Conservation (phyloP, 2,329 filamentous ascomycete species). For the Neonectria faginata region DNA sequence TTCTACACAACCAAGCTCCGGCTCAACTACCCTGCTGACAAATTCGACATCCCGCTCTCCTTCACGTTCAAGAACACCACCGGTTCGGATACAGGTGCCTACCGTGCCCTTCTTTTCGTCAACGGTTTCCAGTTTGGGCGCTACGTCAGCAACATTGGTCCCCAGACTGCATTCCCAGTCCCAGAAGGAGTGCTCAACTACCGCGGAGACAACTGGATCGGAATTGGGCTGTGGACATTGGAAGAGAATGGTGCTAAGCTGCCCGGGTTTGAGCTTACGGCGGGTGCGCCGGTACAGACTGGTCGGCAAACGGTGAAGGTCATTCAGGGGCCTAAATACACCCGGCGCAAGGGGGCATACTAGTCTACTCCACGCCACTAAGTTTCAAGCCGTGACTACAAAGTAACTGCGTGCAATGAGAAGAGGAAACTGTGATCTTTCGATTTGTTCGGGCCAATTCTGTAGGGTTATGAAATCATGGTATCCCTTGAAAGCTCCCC, state of each 20-base stretch:
- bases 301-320: slow-evolving; percentile 59
- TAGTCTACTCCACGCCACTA: slow-evolving; percentile 41
- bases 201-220: slow-evolving; percentile 75
- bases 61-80: slow-evolving; percentile 66
- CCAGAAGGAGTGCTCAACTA: slow-evolving; percentile 80
- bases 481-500: too few species aligned
- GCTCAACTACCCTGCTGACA: slow-evolving; percentile 63
- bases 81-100: slow-evolving; percentile 51
- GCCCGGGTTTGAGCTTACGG: slow-evolving; percentile 62
- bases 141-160: slow-evolving; percentile 77
- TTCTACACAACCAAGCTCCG: slow-evolving; percentile 69
- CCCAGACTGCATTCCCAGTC: slow-evolving; percentile 77
- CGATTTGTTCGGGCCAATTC: too few species aligned
- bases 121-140: slow-evolving; percentile 79
- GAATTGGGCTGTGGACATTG: slow-evolving; percentile 75
- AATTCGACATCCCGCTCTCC: slow-evolving; percentile 67
- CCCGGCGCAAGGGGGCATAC: slow-evolving; percentile 62
- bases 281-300: slow-evolving; percentile 63
- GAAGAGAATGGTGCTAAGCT: slow-evolving; percentile 68
- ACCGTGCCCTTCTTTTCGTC: slow-evolving; percentile 75
- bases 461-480: too few species aligned
- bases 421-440: too few species aligned
- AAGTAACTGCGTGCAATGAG: too few species aligned
- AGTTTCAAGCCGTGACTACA: too few species aligned
- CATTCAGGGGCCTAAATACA: slow-evolving; percentile 60